These are phyloP conservation scores for Blastobotrys americana DNA, from an alignment of 805 yeast genomes.

Conservation along the genomic window DNA sequence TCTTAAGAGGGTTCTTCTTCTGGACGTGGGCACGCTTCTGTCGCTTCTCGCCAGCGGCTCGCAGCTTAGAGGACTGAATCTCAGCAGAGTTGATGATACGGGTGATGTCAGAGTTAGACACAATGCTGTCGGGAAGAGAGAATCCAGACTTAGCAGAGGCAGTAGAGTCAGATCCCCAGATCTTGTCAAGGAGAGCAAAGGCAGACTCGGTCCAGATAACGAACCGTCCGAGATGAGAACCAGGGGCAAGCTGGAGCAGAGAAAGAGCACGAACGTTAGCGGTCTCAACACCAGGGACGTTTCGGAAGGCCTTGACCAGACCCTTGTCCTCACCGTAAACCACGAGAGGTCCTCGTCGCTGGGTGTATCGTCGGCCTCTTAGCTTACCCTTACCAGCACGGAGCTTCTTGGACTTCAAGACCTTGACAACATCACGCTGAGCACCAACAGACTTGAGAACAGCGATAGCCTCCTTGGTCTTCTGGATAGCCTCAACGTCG, in stretches of 20 bases:
- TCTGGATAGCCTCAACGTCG: constrained; percentile 85
- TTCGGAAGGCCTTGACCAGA: constrained; percentile 96
- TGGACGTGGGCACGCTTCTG: constrained; percentile 92
- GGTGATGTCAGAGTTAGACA: constrained; percentile 92
- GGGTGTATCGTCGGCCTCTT: constrained; percentile 99
- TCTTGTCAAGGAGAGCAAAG: constrained; percentile 89
- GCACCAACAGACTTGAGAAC: constrained; percentile 98
- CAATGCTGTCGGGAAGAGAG: constrained; percentile 89
- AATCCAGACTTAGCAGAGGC: constrained; percentile 75
- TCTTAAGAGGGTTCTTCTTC: constrained; percentile 99
- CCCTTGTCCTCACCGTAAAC: constrained; percentile 98
- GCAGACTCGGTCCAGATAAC: constrained; percentile 99
- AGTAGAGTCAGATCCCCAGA: constrained; percentile 91
- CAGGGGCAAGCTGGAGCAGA: constrained; percentile 98
- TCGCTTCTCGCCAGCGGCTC: constrained; percentile 91
- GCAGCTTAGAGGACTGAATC: constrained; percentile 85
- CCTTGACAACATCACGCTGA: constrained; percentile 96
- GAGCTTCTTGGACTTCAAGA: constrained; percentile 94
- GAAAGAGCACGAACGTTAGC: constrained; percentile 86
- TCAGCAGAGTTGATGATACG: constrained; percentile 98
- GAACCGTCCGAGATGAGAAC: constrained; percentile 99
- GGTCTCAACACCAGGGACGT: constrained; percentile 99
- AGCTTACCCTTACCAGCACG: constrained; percentile 99
- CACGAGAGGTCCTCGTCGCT: constrained; percentile 99
- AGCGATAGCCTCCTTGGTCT: constrained; percentile 99